Evolutionary conservation across 202 grass and related monocot genomes (phyloP).

Genomic region (Elaeis oleifera): DNA sequence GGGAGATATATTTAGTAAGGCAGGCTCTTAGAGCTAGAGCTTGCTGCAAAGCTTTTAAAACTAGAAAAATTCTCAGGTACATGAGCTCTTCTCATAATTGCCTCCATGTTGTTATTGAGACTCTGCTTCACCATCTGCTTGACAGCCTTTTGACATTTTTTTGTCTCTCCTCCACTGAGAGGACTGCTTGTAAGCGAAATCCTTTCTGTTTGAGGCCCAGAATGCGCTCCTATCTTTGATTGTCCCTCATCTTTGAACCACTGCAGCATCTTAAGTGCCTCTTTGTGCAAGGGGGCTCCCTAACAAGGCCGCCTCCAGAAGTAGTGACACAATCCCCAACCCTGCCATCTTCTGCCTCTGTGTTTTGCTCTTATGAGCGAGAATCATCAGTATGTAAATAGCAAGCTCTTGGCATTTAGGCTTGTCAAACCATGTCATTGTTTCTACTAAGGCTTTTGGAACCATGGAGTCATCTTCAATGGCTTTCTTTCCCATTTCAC

Average conservation of each 20-base stretch:
- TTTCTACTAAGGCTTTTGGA: conserved; percentile 39
- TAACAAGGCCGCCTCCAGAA: conserved; percentile 57
- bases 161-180: neutral
- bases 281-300: conserved; percentile 48
- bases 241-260: conserved; percentile 63
- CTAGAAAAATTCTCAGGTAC: conserved; percentile 40
- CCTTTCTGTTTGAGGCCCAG: conserved; percentile 41
- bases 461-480: conserved; percentile 38
- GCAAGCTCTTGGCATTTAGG: conserved; percentile 62
- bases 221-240: conserved; percentile 40
- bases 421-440: conserved; percentile 38
- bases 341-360: conserved; percentile 30
- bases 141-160: conserved; percentile 28
- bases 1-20: conserved; percentile 28
- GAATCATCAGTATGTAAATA: conserved; percentile 61
- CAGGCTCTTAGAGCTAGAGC: conserved; percentile 84
- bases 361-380: conserved; percentile 35
- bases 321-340: conserved; percentile 48
- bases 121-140: conserved; percentile 71
- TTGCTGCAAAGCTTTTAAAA: conserved; percentile 38
- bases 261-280: conserved; percentile 68
- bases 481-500: conserved; percentile 27
- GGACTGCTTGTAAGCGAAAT: neutral
- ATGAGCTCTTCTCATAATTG: conserved; percentile 44
- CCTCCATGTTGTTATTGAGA: conserved; percentile 61